These are phyloP conservation scores for Telfairia occidentalis DNA, from an alignment of 331 rosid species.

Conservation along the genomic window DNA sequence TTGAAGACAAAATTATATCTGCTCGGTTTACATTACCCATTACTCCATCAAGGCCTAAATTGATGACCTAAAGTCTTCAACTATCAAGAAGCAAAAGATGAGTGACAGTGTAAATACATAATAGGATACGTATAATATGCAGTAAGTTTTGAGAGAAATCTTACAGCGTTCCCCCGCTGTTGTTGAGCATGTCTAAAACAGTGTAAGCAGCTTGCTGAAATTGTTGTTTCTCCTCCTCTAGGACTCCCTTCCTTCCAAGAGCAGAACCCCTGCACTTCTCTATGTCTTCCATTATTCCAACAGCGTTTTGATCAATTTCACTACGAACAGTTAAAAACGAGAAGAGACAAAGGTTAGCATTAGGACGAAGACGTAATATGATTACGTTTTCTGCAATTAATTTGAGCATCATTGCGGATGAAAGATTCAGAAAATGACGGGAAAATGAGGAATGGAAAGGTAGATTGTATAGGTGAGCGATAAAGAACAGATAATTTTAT, in stretches of 20 bases:
- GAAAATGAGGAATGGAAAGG: not conserved
- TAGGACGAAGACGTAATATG: not conserved
- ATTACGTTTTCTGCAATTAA: not conserved
- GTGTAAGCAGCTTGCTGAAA: slow-evolving; percentile 73
- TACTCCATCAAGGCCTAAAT: not conserved
- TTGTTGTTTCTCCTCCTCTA: slow-evolving; percentile 61
- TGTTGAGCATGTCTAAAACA: slow-evolving; percentile 55
- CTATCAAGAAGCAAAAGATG: not conserved
- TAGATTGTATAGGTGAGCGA: not conserved
- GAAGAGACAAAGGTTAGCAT: not conserved
- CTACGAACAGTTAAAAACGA: slow-evolving; percentile 20
- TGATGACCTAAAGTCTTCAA: not conserved
- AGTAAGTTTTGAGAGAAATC: slow-evolving; percentile 10
- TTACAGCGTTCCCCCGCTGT: slow-evolving; percentile 29
- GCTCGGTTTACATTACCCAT: not conserved
- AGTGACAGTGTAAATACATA: not conserved
- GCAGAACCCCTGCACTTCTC: slow-evolving; percentile 55
- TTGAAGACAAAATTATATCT: slow-evolving; percentile 21
- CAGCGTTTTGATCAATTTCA: slow-evolving; percentile 57
- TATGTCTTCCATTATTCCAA: slow-evolving; percentile 43
- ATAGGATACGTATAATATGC: not conserved
- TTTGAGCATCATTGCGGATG: not conserved
- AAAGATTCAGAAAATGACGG: not conserved
- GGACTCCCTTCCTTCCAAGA: slow-evolving; percentile 44
- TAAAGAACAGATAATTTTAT: not conserved